Percentiles rank a stretch among this genome's conserved stretches.
phyloP scores from a whole-genome alignment of 2,329 filamentous ascomycete genomes.

The Colletotrichum brevisporum region DNA sequence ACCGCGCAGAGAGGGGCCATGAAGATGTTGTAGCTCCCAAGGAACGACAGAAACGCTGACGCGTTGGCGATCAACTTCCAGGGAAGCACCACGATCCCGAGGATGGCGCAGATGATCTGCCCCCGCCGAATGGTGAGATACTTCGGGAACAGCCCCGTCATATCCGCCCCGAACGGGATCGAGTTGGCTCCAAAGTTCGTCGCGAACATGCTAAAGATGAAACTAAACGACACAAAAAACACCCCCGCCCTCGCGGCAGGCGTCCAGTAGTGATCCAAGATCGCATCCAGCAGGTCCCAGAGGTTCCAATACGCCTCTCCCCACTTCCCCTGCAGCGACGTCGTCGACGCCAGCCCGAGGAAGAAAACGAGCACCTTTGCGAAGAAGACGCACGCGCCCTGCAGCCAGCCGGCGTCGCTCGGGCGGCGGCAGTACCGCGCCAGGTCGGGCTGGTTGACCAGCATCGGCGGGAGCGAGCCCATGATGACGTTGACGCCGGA shows the following conservation, averaged over 20 bases:
- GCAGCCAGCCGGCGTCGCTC: constrained; percentile 48
- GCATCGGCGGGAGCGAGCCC: constrained; percentile 51
- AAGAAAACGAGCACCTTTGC: constrained; percentile 48
- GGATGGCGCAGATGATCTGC: constrained; percentile 49
- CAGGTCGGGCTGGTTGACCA: constrained; percentile 55
- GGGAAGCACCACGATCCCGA: constrained; percentile 49
- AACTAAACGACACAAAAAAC: constrained; percentile 48
- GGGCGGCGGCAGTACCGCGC: constrained; percentile 52
- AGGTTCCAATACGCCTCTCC: constrained; percentile 55
- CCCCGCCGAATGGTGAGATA: constrained; percentile 51
- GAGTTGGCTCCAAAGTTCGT: constrained; percentile 49
- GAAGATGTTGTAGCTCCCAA: constrained; percentile 47
- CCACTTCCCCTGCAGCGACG: constrained; percentile 51
- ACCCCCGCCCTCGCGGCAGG: constrained; percentile 49
- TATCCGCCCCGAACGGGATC: constrained; percentile 52
- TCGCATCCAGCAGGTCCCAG: constrained; percentile 53
- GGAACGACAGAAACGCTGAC: constrained; percentile 44
- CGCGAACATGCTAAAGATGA: constrained; percentile 44
- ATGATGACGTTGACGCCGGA: constrained; percentile 55
- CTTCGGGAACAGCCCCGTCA: constrained; percentile 49
- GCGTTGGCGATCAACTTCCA: constrained; percentile 50
- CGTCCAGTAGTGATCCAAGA: constrained; percentile 53
- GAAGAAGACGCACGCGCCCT: constrained; percentile 47
- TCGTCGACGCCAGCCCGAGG: constrained; percentile 49
- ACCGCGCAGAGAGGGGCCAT: constrained; percentile 47